Conservation (phyloP, 495 filamentous ascomycete species). For the Echria macrotheca region DNA sequence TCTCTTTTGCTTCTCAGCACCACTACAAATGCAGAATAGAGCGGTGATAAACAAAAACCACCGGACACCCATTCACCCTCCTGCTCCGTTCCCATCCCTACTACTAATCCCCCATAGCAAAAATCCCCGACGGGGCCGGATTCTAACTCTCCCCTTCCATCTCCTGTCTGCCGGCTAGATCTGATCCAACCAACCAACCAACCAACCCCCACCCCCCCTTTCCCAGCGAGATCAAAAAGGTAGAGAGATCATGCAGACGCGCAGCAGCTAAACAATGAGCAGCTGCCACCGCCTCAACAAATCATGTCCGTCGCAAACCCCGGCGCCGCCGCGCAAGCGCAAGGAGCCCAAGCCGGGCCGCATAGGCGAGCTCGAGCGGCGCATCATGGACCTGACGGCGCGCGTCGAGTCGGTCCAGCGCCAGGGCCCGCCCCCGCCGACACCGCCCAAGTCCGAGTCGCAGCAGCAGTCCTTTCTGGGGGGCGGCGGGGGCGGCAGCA, state of each 20-base stretch:
- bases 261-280: no score
- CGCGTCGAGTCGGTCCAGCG: conserved; percentile 18
- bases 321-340: conserved; percentile 26
- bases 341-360: conserved; percentile 30
- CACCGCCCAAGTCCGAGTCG: conserved; percentile 9
- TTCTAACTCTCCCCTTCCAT: not conserved
- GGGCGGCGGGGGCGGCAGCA: no score
- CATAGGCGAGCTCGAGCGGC: conserved; percentile 27
- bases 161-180: not conserved
- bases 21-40: not conserved
- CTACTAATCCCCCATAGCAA: no score
- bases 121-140: no score
- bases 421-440: conserved; percentile 7
- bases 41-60: not conserved
- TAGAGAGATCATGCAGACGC: no score
- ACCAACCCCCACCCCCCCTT: no score
- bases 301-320: conserved; percentile 24
- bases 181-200: no score
- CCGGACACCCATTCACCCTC: not conserved
- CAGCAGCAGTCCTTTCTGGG: not conserved
- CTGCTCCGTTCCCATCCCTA: conserved; percentile 3
- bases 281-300: conserved; percentile 30
- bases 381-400: conserved; percentile 26
- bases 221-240: no score
- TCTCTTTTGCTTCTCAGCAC: not conserved